Conservation (phyloP, 106 monocot genomes). For the Agapanthus africanus region DNA sequence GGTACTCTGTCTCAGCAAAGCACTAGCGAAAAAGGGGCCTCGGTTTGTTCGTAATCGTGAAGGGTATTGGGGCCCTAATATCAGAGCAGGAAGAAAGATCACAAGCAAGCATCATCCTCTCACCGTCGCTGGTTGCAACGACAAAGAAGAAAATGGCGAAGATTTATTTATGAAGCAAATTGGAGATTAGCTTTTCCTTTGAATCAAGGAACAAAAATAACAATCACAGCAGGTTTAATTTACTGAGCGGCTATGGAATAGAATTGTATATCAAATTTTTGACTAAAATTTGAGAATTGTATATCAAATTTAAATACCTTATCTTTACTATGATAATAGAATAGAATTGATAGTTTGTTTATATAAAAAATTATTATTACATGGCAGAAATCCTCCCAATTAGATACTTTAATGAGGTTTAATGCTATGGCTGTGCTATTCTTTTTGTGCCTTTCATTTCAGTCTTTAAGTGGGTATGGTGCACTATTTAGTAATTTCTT, state of each 20-base stretch:
- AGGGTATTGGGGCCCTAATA: slow-evolving; percentile 80
- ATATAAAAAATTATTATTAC: too few relatives aligned
- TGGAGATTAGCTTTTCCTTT: neutral
- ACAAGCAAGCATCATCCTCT: slow-evolving; percentile 75
- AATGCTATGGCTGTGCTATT: too few relatives aligned
- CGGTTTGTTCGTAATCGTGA: slow-evolving; percentile 83
- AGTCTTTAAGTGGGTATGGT: too few relatives aligned
- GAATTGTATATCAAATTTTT: too few relatives aligned
- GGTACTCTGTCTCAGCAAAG: slow-evolving; percentile 64
- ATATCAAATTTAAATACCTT: neutral
- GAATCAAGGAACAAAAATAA: neutral
- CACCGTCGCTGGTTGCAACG: slow-evolving; percentile 10
- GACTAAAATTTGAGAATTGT: neutral
- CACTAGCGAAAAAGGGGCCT: slow-evolving; percentile 66
- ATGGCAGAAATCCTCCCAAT: too few relatives aligned
- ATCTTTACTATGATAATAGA: neutral
- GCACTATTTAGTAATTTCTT: too few relatives aligned
- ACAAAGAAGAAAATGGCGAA: slow-evolving; percentile 8
- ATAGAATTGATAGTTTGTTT: neutral
- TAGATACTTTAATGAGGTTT: too few relatives aligned
- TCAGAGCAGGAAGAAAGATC: slow-evolving; percentile 74
- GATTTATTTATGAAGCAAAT: neutral
- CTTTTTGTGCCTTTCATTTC: too few relatives aligned
- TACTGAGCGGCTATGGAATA: too few relatives aligned
- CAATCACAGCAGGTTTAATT: neutral